A percentile compares a stretch with the other conserved stretches of the same genome.
Conservation (phyloP, 2,329 filamentous ascomycete species). For the Ophiostoma piceae region DNA sequence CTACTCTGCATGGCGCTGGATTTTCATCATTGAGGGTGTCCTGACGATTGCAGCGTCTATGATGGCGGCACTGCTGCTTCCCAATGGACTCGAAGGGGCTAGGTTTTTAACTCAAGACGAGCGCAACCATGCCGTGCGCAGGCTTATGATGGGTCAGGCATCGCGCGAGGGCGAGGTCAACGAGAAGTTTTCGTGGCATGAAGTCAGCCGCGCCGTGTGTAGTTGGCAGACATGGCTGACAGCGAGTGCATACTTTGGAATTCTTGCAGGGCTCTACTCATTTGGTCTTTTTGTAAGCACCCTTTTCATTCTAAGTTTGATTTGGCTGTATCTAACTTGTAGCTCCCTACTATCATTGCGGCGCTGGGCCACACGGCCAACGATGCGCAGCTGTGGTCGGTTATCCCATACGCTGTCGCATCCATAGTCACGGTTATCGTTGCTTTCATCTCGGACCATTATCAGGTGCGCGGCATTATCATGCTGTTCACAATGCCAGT, state of each 20-base stretch:
- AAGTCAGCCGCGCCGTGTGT: slow-evolving; percentile 57
- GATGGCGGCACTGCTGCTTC: slow-evolving; percentile 49
- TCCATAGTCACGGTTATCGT: slow-evolving; percentile 50
- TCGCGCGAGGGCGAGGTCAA: slow-evolving; percentile 24
- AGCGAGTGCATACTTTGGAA: slow-evolving; percentile 56
- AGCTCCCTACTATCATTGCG: slow-evolving; percentile 61
- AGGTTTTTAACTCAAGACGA: slow-evolving; percentile 50
- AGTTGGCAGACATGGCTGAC: slow-evolving; percentile 59
- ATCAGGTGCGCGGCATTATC: slow-evolving; percentile 53
- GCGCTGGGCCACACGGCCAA: slow-evolving; percentile 51
- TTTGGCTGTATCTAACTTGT: background rate
- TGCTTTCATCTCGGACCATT: slow-evolving; percentile 55
- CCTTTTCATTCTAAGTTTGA: background rate
- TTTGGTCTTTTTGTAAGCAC: slow-evolving; percentile 55
- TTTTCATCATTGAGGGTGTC: slow-evolving; percentile 57
- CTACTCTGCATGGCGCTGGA: slow-evolving; percentile 56
- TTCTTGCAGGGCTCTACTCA: slow-evolving; percentile 54
- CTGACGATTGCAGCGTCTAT: slow-evolving; percentile 51
- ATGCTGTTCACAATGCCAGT: slow-evolving; percentile 60
- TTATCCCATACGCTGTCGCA: slow-evolving; percentile 59
- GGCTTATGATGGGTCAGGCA: slow-evolving; percentile 33
- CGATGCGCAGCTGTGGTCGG: slow-evolving; percentile 57
- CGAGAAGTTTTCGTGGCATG: slow-evolving; percentile 55
- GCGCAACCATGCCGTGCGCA: slow-evolving; percentile 43
- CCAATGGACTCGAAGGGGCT: slow-evolving; percentile 51